These are phyloP conservation scores for Trichoderma arundinaceum DNA, from an alignment of 2,329 filamentous ascomycete species.

Conservation along the genomic window DNA sequence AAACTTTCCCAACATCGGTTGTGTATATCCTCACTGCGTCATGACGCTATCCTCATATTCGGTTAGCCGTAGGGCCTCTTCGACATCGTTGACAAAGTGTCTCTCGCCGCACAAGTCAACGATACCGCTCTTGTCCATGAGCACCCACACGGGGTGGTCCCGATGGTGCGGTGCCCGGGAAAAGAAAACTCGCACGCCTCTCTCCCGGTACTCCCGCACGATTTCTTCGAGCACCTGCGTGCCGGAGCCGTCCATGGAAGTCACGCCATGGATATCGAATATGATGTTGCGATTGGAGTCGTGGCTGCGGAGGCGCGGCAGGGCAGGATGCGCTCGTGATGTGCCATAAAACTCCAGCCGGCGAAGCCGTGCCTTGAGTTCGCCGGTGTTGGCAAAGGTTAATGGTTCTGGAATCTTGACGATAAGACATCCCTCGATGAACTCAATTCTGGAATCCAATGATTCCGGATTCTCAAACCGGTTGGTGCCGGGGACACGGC, in stretches of 20 bases:
- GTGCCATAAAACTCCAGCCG: slow-evolving; percentile 92
- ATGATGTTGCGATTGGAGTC: slow-evolving; percentile 91
- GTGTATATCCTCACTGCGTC: slow-evolving; percentile 12
- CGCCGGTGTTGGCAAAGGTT: slow-evolving; percentile 95
- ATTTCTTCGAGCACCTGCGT: slow-evolving; percentile 92
- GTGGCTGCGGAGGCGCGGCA: slow-evolving; percentile 77
- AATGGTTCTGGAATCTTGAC: slow-evolving; percentile 97
- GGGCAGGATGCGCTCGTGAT: slow-evolving; percentile 78
- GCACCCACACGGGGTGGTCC: slow-evolving; percentile 65
- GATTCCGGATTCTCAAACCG: slow-evolving; percentile 85
- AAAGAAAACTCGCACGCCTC: slow-evolving; percentile 80
- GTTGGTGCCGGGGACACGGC: slow-evolving; percentile 81
- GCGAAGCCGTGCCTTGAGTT: slow-evolving; percentile 81
- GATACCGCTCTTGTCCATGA: slow-evolving; percentile 82
- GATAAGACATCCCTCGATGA: slow-evolving; percentile 89
- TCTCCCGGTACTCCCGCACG: slow-evolving; percentile 76
- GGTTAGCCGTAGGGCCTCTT: slow-evolving; percentile 80
- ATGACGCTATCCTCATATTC: slow-evolving; percentile 67
- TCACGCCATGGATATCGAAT: slow-evolving; percentile 98
- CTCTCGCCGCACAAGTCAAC: slow-evolving; percentile 75
- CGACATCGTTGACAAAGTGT: slow-evolving; percentile 82
- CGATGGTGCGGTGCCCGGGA: slow-evolving; percentile 58
- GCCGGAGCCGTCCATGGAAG: slow-evolving; percentile 89
- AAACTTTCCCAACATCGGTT: no score
- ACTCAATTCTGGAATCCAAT: slow-evolving; percentile 76